phyloP scores from a whole-genome alignment of 2,329 filamentous ascomycete species.

The Penicillium sp. region DNA sequence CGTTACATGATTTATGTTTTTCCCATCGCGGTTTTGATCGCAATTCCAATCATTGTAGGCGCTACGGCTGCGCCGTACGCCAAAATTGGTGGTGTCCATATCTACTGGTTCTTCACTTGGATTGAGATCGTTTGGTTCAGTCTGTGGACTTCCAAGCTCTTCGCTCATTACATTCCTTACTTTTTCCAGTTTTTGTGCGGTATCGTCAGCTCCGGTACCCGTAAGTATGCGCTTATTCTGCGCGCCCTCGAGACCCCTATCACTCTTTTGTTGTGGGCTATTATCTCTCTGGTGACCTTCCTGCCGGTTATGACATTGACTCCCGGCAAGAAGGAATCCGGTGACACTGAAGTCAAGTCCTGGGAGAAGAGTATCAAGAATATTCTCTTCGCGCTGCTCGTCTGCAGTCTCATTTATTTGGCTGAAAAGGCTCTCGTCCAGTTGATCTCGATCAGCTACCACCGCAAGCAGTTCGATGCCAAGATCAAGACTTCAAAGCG shows the following conservation, averaged over 20 bases:
- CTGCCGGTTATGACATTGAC: conserved; percentile 46
- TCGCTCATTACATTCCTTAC: conserved; percentile 58
- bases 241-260: conserved; percentile 60
- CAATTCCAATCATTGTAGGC: conserved; percentile 64
- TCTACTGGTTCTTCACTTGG: conserved; percentile 65
- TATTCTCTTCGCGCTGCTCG: conserved; percentile 58
- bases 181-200: conserved; percentile 62
- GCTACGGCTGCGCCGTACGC: conserved; percentile 50
- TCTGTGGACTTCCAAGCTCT: conserved; percentile 62
- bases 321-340: conserved; percentile 33
- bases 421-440: conserved; percentile 62
- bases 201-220: conserved; percentile 63
- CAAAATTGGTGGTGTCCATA: conserved; percentile 55
- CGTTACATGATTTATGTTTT: conserved; percentile 63
- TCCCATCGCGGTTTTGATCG: conserved; percentile 58
- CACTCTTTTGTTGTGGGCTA: conserved; percentile 60
- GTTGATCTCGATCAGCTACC: conserved; percentile 67
- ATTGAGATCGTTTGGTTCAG: conserved; percentile 64
- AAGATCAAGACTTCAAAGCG: conserved; percentile 87
- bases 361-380: conserved; percentile 60
- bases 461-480: conserved; percentile 64
- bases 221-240: conserved; percentile 62
- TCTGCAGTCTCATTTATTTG: conserved; percentile 58
- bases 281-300: conserved; percentile 61
- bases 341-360: conserved; percentile 35